Conservation (phyloP, 1,284 basidiomycete species). For the Termitomyces sp. region DNA sequence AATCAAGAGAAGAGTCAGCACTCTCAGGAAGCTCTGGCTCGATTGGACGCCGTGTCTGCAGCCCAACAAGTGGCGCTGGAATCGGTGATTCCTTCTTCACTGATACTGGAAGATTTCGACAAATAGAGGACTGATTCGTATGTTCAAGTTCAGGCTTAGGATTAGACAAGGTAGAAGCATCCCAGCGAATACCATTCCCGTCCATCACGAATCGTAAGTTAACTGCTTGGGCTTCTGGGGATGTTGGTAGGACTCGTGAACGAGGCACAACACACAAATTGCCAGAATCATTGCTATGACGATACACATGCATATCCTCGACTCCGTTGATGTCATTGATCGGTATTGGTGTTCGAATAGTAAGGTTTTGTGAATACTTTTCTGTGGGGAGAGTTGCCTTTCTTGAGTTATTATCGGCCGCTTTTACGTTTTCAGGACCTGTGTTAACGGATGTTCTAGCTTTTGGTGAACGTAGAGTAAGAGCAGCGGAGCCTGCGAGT, state of each 20-base stretch:
- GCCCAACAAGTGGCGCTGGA: background rate
- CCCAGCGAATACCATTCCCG: conserved; percentile 6
- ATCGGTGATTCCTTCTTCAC: conserved; percentile 3
- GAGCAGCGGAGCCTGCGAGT: background rate
- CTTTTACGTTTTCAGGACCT: background rate
- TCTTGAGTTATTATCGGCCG: background rate
- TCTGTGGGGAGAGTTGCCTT: background rate
- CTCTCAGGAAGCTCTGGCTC: background rate
- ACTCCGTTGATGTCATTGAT: background rate
- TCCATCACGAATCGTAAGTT: conserved; percentile 22
- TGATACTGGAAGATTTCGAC: background rate
- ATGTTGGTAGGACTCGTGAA: conserved; percentile 14
- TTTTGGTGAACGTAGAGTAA: conserved; percentile 2
- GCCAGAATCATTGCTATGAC: conserved; percentile 20
- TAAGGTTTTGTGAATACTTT: background rate
- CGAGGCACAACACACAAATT: conserved; percentile 19
- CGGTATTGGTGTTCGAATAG: background rate
- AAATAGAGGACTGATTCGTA: background rate
- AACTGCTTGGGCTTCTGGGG: conserved; percentile 22
- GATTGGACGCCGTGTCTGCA: background rate
- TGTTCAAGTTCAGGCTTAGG: background rate
- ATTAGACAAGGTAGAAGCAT: background rate
- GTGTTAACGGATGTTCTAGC: background rate
- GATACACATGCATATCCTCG: conserved; percentile 16
- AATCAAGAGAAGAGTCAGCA: background rate